Percentiles rank a stretch among this genome's conserved stretches.
These are phyloP conservation scores for Bauhinia variegata DNA, from an alignment of 306 rosid species.

Conservation along the genomic window DNA sequence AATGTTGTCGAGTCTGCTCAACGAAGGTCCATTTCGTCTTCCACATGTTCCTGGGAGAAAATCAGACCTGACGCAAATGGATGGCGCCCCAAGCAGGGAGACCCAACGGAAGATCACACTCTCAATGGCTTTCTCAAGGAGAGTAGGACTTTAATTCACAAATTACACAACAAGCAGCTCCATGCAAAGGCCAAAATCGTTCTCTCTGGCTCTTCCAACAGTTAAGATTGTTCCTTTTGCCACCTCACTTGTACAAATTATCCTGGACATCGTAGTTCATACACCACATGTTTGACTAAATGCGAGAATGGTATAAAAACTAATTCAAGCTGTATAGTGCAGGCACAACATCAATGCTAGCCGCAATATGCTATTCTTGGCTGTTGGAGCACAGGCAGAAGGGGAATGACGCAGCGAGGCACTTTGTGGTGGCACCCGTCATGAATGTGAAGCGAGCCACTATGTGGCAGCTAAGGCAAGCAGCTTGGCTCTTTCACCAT, in stretches of 20 bases:
- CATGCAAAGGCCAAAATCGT: conserved; percentile 52
- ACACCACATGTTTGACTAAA: not conserved
- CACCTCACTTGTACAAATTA: not conserved
- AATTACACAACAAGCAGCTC: conserved; percentile 42
- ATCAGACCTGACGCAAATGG: conserved; percentile 28
- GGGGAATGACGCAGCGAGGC: conserved; percentile 42
- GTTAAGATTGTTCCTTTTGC: conserved; percentile 42
- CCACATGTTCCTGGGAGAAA: conserved; percentile 65
- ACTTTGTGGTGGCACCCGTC: conserved; percentile 61
- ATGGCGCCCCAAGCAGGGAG: conserved; percentile 27
- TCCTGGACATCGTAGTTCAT: not conserved
- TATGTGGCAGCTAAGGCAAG: conserved; percentile 78
- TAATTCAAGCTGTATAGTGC: conserved; percentile 36
- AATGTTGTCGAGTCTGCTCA: conserved; percentile 61
- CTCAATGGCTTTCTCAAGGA: conserved; percentile 69
- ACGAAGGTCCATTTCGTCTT: conserved; percentile 58
- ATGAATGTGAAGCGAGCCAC: conserved; percentile 64
- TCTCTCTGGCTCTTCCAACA: conserved; percentile 70
- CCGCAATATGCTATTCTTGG: conserved; percentile 84
- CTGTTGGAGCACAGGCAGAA: conserved; percentile 56
- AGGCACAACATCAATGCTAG: conserved; percentile 88
- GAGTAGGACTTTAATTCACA: conserved; percentile 49
- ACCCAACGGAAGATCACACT: conserved; percentile 27
- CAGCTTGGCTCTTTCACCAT: conserved; percentile 87
- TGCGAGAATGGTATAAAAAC: not conserved